These are phyloP conservation scores for Chloranthus sessilifolius DNA, from an alignment of 164 flowering plant genomes.

Conservation along the genomic window DNA sequence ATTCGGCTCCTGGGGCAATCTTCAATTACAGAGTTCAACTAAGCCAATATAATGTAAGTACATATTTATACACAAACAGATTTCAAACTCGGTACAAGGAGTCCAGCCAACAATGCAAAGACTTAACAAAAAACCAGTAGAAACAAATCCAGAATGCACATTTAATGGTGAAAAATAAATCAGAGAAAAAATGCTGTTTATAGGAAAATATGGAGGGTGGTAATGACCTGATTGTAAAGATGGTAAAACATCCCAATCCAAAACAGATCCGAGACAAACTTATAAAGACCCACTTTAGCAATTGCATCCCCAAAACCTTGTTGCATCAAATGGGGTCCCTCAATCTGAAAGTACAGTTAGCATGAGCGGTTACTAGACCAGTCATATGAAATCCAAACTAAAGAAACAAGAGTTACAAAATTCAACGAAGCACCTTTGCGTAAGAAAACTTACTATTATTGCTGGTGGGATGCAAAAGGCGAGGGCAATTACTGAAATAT, in stretches of 20 bases:
- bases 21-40: no score
- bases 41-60: no score
- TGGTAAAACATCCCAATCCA: slow-evolving; percentile 71
- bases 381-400: neutral
- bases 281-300: slow-evolving; percentile 48
- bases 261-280: slow-evolving; percentile 54
- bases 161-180: neutral
- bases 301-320: slow-evolving; percentile 58
- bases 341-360: slow-evolving; percentile 33
- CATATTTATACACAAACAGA: no score
- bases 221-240: slow-evolving; percentile 56
- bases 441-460: slow-evolving; percentile 33
- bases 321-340: slow-evolving; percentile 57
- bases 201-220: neutral
- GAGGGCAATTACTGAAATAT: slow-evolving; percentile 56
- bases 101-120: no score
- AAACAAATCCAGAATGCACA: neutral
- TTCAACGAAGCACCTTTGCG: neutral
- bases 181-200: neutral
- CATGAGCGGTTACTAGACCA: slow-evolving; percentile 1
- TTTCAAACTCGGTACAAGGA: no score
- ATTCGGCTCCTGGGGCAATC: no score
- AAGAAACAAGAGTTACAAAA: slow-evolving; percentile 1
- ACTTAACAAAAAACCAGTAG: neutral
- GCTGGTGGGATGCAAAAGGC: slow-evolving; percentile 60